Evolutionary conservation across 257 asterid species (phyloP).

Genomic region (Plantago ovata): DNA sequence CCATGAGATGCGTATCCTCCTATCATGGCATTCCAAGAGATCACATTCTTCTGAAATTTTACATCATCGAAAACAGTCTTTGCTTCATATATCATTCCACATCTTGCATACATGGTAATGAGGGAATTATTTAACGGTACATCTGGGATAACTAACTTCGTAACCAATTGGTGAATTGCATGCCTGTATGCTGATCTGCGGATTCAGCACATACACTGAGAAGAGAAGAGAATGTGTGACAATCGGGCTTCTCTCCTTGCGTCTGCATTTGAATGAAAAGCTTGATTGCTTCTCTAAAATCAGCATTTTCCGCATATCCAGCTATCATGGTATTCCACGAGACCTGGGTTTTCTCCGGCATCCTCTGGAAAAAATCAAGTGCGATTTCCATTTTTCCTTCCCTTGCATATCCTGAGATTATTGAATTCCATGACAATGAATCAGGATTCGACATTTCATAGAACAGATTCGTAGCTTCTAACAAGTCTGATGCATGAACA

Average conservation of each 20-base stretch:
- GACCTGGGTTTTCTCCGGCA: constrained; percentile 56
- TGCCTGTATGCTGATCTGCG: constrained; percentile 53
- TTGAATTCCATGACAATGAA: constrained; percentile 66
- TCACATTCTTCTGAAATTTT: constrained; percentile 49
- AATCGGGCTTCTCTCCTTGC: constrained; percentile 66
- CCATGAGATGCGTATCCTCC: constrained; percentile 87
- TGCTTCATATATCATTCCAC: constrained; percentile 82
- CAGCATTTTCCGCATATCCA: constrained; percentile 59
- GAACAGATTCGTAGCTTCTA: constrained; percentile 60
- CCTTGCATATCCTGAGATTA: constrained; percentile 63
- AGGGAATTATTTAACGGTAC: constrained; percentile 70
- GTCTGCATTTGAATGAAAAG: constrained; percentile 62
- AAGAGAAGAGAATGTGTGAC: constrained; percentile 79
- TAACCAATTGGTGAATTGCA: constrained; percentile 72
- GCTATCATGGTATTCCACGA: constrained; percentile 87
- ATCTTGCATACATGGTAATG: constrained; percentile 78
- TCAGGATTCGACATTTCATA: constrained; percentile 59
- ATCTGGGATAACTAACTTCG: constrained; percentile 59
- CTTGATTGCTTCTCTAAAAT: constrained; percentile 48
- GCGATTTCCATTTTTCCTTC: constrained; percentile 58
- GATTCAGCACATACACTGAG: constrained; percentile 73
- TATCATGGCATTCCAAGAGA: constrained; percentile 91
- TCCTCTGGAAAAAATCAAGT: constrained; percentile 43
- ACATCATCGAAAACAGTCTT: constrained; percentile 50
- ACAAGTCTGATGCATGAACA: constrained; percentile 50